Conservation (phyloP, 768 basidiomycete genomes). For the Lanmaoa pseudosensibilis region DNA sequence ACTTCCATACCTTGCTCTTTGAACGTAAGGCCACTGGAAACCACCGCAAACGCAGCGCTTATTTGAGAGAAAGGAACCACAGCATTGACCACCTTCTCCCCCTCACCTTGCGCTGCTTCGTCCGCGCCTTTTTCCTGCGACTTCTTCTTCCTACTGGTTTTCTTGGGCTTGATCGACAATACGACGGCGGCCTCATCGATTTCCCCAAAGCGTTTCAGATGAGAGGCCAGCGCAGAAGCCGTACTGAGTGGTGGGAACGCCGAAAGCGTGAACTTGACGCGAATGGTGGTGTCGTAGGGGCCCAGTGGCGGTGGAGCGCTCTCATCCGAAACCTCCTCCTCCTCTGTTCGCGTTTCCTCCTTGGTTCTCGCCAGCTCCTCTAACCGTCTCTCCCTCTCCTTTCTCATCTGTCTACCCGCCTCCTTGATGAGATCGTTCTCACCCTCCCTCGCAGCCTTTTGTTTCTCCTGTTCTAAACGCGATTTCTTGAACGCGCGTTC, state of each 20-base stretch:
- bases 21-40: conserved; percentile 56
- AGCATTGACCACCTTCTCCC: conserved; percentile 60
- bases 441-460: conserved; percentile 51
- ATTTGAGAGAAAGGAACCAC: conserved; percentile 77
- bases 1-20: conserved; percentile 66
- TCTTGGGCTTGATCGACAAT: conserved; percentile 61
- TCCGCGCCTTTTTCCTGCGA: conserved; percentile 24
- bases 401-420: conserved; percentile 64
- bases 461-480: conserved; percentile 58
- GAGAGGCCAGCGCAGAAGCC: conserved; percentile 24
- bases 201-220: conserved; percentile 62
- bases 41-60: conserved; percentile 72
- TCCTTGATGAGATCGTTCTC: conserved; percentile 76
- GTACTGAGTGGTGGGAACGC: conserved; percentile 40
- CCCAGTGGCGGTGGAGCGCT: conserved; percentile 60
- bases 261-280: conserved; percentile 65
- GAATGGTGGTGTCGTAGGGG: conserved; percentile 73
- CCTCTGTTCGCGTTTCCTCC: conserved; percentile 27
- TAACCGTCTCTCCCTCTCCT: conserved; percentile 61
- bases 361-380: conserved; percentile 43
- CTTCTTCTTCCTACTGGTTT: conserved; percentile 40
- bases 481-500: conserved; percentile 78
- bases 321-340: conserved; percentile 36
- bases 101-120: conserved; percentile 41
- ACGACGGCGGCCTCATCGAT: conserved; percentile 67